These are phyloP conservation scores for Cystobasidium tubakii DNA, from an alignment of 768 basidiomycete genomes.

Conservation along the genomic window DNA sequence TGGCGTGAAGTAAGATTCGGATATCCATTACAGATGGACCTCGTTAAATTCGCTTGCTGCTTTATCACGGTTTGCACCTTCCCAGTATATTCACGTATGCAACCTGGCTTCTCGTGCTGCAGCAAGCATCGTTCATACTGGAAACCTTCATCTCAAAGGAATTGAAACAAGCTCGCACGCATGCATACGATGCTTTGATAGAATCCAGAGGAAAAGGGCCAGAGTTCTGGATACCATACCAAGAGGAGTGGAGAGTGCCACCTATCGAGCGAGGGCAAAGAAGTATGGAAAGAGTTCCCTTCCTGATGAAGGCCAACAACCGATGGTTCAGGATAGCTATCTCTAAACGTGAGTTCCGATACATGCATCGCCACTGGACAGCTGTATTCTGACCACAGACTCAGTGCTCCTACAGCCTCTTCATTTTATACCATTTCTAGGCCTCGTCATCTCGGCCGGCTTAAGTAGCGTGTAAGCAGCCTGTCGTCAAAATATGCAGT, in stretches of 20 bases:
- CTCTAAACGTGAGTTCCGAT: constrained; percentile 38
- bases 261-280: constrained; percentile 42
- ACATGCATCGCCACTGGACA: background rate
- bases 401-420: constrained; percentile 45
- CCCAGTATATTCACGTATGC: constrained; percentile 40
- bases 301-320: constrained; percentile 36
- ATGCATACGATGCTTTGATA: constrained; percentile 44
- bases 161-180: constrained; percentile 37
- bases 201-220: constrained; percentile 41
- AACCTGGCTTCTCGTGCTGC: constrained; percentile 40
- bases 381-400: background rate
- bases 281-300: constrained; percentile 39
- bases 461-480: constrained; percentile 35
- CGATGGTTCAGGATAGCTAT: constrained; percentile 39
- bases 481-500: too few species aligned
- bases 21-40: too few species aligned
- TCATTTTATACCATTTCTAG: constrained; percentile 43
- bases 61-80: constrained; percentile 18
- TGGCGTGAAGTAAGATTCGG: constrained; percentile 28
- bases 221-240: constrained; percentile 44
- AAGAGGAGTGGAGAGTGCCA: constrained; percentile 45
- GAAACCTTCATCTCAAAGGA: constrained; percentile 41
- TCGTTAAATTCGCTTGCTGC: constrained; percentile 5
- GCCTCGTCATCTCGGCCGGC: constrained; percentile 39
- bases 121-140: constrained; percentile 39